Conservation (phyloP, 163 green algal genomes). For the Scenedesmus sp. region DNA sequence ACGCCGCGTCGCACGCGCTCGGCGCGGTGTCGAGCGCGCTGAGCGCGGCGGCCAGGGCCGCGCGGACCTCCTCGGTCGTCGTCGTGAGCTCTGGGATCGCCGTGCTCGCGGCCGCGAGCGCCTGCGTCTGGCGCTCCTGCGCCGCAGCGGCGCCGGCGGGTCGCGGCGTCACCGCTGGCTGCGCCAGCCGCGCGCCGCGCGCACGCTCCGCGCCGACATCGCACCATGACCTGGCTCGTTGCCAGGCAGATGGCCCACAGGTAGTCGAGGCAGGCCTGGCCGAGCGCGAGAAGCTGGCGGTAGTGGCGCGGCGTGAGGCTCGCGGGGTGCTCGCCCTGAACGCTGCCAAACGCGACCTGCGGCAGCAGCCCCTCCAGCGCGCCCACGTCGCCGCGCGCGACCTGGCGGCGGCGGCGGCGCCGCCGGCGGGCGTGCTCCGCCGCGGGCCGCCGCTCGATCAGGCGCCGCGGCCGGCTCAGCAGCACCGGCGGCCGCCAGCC, state of each 20-base stretch:
- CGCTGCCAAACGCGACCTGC: conserved; percentile 37
- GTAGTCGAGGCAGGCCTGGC: conserved; percentile 35
- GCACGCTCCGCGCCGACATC: background rate
- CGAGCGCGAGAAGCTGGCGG: conserved; percentile 33
- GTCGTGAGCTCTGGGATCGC: conserved; percentile 26
- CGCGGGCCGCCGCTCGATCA: background rate
- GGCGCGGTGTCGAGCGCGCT: background rate
- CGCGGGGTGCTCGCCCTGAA: conserved; percentile 28
- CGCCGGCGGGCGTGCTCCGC: background rate
- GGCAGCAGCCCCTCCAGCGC: conserved; percentile 38
- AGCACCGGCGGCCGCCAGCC: background rate
- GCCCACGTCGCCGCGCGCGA: conserved; percentile 2
- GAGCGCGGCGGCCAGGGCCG: conserved; percentile 7
- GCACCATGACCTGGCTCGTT: conserved; percentile 28
- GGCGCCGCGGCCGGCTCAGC: background rate
- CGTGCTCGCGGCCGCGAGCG: conserved; percentile 4
- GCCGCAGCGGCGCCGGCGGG: too few species aligned
- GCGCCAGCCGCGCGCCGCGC: too few species aligned
- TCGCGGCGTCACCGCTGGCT: too few species aligned
- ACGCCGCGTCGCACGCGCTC: too few species aligned
- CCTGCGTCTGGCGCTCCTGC: conserved; percentile 28
- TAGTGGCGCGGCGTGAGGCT: conserved; percentile 18
- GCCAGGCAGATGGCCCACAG: conserved; percentile 17
- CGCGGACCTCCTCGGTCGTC: background rate
- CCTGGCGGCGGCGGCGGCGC: background rate